Evolutionary conservation across 768 basidiomycete genomes (phyloP).

Genomic region (Cystofilobasidium bisporidii): DNA sequence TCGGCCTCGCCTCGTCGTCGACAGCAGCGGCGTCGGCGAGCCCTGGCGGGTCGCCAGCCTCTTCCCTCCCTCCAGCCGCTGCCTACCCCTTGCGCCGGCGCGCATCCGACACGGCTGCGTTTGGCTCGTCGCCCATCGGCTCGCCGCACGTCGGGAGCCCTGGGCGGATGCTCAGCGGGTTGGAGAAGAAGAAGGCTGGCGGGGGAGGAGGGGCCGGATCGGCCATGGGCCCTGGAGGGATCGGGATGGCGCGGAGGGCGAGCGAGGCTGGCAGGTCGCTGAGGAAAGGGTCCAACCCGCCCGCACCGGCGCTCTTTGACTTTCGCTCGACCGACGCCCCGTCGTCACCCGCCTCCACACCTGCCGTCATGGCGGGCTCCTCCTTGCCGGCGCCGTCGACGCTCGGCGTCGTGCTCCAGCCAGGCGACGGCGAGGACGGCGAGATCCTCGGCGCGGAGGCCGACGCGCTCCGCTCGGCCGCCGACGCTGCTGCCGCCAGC

Average conservation of each 20-base stretch:
- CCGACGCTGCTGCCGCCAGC: background rate
- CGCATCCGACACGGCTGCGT: too few species aligned
- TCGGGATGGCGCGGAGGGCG: conserved; percentile 12
- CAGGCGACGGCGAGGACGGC: conserved; percentile 25
- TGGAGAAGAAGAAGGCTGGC: conserved; percentile 24
- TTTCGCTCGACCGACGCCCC: background rate
- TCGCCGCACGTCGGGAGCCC: background rate
- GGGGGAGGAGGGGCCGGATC: background rate
- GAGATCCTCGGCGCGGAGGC: conserved; percentile 26
- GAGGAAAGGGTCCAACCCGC: conserved; percentile 6
- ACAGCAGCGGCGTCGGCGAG: background rate
- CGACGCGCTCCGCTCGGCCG: conserved; percentile 11
- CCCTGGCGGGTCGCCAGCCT: background rate
- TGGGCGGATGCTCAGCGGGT: background rate
- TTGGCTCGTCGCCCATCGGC: background rate
- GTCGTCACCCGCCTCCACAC: background rate
- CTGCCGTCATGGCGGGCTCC: too few species aligned
- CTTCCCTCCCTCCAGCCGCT: background rate
- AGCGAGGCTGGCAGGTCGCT: background rate
- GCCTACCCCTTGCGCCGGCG: background rate
- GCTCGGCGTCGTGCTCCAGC: conserved; percentile 14
- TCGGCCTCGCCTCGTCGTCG: background rate
- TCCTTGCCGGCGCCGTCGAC: background rate
- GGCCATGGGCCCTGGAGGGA: background rate
- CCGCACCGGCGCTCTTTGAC: conserved; percentile 11